Conservation (phyloP, 768 basidiomycete genomes). For the Hericium erinaceus region DNA sequence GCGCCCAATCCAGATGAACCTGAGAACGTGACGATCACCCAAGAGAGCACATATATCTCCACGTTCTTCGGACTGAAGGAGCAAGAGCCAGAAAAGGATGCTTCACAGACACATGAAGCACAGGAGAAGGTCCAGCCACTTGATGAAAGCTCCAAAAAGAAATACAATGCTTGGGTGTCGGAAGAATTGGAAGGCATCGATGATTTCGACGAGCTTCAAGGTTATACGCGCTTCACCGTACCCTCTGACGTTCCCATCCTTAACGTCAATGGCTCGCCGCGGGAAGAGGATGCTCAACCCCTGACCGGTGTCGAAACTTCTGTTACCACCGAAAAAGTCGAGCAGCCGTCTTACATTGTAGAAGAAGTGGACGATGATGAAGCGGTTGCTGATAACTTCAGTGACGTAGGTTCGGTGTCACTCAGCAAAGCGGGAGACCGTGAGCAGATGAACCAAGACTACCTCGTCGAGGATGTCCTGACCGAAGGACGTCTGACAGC, state of each 20-base stretch:
- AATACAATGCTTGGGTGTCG: background rate
- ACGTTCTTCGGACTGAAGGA: background rate
- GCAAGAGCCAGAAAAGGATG: background rate
- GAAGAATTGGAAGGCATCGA: background rate
- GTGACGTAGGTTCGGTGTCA: background rate
- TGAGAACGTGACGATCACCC: constrained; percentile 1
- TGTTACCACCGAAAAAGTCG: background rate
- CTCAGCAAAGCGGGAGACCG: too few relatives aligned
- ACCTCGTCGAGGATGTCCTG: background rate
- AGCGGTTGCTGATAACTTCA: background rate
- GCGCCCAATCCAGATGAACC: constrained; percentile 2
- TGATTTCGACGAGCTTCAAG: background rate
- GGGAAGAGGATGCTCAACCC: background rate
- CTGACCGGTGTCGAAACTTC: background rate
- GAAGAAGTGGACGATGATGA: background rate
- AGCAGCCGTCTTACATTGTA: background rate
- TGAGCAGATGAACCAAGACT: background rate
- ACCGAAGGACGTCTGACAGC: background rate
- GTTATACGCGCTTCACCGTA: too few relatives aligned
- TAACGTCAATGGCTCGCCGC: too few relatives aligned
- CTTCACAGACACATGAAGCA: background rate
- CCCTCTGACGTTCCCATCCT: too few relatives aligned
- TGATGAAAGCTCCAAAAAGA: background rate
- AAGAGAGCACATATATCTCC: background rate
- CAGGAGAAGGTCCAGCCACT: background rate